phyloP scores from a whole-genome alignment of 345 rosid species.

The Camelina hispida region DNA sequence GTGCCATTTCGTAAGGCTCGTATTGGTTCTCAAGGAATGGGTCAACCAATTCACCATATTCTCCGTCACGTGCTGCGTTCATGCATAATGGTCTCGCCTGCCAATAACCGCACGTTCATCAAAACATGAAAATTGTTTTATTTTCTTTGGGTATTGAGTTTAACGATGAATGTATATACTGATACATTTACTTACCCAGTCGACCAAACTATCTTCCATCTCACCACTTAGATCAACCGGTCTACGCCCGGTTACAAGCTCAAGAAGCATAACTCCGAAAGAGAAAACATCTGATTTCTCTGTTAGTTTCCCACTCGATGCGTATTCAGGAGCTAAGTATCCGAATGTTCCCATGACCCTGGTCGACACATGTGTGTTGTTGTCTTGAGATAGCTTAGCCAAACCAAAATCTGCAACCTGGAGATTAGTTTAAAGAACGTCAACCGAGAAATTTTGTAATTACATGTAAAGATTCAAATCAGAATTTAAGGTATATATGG shows the following conservation, averaged over 20 bases:
- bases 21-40: slow-evolving; percentile 60
- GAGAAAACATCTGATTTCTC: slow-evolving; percentile 98
- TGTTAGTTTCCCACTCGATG: slow-evolving; percentile 85
- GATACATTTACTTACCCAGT: slow-evolving; percentile 64
- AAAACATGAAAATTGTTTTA: background rate
- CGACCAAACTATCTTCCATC: slow-evolving; percentile 91
- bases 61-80: slow-evolving; percentile 65
- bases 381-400: slow-evolving; percentile 80
- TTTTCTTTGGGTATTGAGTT: background rate
- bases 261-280: slow-evolving; percentile 90
- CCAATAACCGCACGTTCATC: slow-evolving; percentile 5
- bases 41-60: slow-evolving; percentile 67
- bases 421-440: slow-evolving; percentile 10
- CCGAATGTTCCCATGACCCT: slow-evolving; percentile 99
- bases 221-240: slow-evolving; percentile 74
- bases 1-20: slow-evolving; percentile 72
- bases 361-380: slow-evolving; percentile 81
- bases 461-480: background rate
- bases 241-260: slow-evolving; percentile 78
- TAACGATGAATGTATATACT: too few relatives aligned
- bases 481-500: background rate
- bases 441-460: background rate
- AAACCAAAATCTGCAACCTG: slow-evolving; percentile 95
- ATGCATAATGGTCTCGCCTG: slow-evolving; percentile 86
- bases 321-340: slow-evolving; percentile 98